phyloP scores from a whole-genome alignment of 768 basidiomycete species.

The Auricularia cornea region DNA sequence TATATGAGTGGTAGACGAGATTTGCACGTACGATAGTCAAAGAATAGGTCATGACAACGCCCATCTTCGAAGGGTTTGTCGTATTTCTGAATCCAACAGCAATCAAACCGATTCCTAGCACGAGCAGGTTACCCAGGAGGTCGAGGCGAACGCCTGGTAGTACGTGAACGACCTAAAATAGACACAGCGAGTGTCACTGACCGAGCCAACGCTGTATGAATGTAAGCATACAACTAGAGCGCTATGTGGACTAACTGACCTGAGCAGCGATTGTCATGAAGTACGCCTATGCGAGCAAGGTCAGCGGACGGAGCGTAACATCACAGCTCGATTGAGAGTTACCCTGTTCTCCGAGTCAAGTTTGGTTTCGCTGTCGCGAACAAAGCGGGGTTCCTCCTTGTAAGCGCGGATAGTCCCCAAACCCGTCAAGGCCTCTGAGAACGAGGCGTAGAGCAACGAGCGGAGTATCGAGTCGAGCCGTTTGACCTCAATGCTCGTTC shows the following conservation, averaged over 20 bases:
- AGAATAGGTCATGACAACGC: slow-evolving; percentile 52
- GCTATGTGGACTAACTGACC: slow-evolving; percentile 15
- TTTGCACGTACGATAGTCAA: slow-evolving; percentile 9
- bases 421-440: slow-evolving; percentile 58
- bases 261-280: slow-evolving; percentile 59
- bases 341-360: slow-evolving; percentile 55
- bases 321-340: slow-evolving; percentile 54
- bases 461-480: slow-evolving; percentile 55
- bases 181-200: background rate
- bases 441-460: slow-evolving; percentile 49
- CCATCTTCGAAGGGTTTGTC: slow-evolving; percentile 52
- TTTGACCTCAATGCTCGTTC: slow-evolving; percentile 56
- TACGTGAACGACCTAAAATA: slow-evolving; percentile 7
- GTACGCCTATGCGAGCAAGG: background rate
- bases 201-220: background rate
- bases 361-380: slow-evolving; percentile 42
- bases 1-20: too few relatives aligned
- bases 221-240: too few relatives aligned
- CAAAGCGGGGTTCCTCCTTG: slow-evolving; percentile 39
- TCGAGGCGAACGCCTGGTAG: slow-evolving; percentile 52
- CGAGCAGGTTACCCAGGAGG: slow-evolving; percentile 55
- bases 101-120: slow-evolving; percentile 66
- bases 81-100: slow-evolving; percentile 51
- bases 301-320: slow-evolving; percentile 46
- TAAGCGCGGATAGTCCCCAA: slow-evolving; percentile 57